These are phyloP conservation scores for Termitomyces titanicus DNA, from an alignment of 768 basidiomycete species.

Conservation along the genomic window DNA sequence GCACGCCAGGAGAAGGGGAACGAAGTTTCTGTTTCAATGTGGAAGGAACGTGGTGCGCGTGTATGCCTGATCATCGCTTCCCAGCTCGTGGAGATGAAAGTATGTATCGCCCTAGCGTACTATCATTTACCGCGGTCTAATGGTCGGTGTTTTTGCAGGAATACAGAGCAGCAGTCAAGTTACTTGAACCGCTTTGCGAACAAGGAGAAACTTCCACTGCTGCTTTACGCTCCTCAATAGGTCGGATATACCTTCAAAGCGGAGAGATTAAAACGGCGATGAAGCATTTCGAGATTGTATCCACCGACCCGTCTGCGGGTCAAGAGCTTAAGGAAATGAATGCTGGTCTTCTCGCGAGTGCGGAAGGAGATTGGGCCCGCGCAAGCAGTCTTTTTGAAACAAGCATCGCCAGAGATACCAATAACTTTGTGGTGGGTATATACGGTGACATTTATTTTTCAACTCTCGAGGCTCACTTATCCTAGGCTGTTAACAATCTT, in stretches of 20 bases:
- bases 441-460: not conserved
- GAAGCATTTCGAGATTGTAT: slow-evolving; percentile 53
- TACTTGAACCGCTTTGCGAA: slow-evolving; percentile 65
- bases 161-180: slow-evolving; percentile 58
- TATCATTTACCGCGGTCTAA: not conserved
- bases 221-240: slow-evolving; percentile 65
- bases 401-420: slow-evolving; percentile 49
- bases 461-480: not conserved
- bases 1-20: slow-evolving; percentile 40
- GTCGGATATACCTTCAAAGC: slow-evolving; percentile 69
- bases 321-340: slow-evolving; percentile 57
- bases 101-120: slow-evolving; percentile 19
- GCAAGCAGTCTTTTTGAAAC: slow-evolving; percentile 43
- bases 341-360: slow-evolving; percentile 58
- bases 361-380: slow-evolving; percentile 65
- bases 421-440: slow-evolving; percentile 52
- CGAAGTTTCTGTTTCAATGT: slow-evolving; percentile 52
- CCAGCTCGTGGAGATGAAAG: slow-evolving; percentile 85
- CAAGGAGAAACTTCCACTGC: slow-evolving; percentile 41
- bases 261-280: slow-evolving; percentile 61
- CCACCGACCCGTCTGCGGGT: slow-evolving; percentile 37
- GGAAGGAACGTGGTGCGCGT: slow-evolving; percentile 77
- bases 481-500: slow-evolving; percentile 61
- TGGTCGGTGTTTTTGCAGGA: slow-evolving; percentile 43
- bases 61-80: slow-evolving; percentile 78